Percentiles rank a stretch among this genome's conserved stretches.
Conservation (phyloP, 2,329 filamentous ascomycete species). For the Cladosporium phlei region DNA sequence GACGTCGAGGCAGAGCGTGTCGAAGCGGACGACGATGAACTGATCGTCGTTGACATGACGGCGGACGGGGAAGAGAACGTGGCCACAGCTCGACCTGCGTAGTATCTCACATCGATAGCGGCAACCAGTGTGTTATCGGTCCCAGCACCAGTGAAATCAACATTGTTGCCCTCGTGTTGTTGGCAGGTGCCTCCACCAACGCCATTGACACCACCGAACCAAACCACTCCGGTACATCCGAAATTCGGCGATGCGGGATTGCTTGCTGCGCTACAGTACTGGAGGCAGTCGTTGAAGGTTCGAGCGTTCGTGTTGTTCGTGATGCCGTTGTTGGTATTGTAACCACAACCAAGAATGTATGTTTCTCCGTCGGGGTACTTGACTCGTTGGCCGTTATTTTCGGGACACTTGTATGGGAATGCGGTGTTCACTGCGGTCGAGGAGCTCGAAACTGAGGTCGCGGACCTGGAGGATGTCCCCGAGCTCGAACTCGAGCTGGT, state of each 20-base stretch:
- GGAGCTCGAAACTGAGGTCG: not conserved
- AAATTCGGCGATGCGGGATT: not conserved
- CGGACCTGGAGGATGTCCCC: not conserved
- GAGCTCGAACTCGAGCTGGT: not conserved
- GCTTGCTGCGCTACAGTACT: not conserved
- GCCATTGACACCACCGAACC: not conserved
- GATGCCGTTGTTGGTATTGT: not conserved
- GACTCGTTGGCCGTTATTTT: not conserved
- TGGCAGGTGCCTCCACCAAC: slow-evolving; percentile 1
- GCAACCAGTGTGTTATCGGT: not conserved
- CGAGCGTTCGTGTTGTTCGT: not conserved
- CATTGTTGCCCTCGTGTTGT: not conserved
- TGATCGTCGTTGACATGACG: not conserved
- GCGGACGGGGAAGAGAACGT: not conserved
- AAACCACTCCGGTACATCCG: slow-evolving; percentile 3
- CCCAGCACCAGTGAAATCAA: not conserved
- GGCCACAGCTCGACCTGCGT: not conserved
- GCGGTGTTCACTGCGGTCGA: not conserved
- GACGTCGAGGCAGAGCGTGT: not conserved
- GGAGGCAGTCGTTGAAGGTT: slow-evolving; percentile 6
- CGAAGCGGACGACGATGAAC: not conserved
- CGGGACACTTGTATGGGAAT: not conserved
- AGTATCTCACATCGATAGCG: not conserved
- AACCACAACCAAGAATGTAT: slow-evolving; percentile 3
- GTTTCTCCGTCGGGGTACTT: not conserved